A percentile compares a stretch with the other conserved stretches of the same genome.
phyloP scores from a whole-genome alignment of 2,329 filamentous ascomycete species.

The Aspergillus proliferans region DNA sequence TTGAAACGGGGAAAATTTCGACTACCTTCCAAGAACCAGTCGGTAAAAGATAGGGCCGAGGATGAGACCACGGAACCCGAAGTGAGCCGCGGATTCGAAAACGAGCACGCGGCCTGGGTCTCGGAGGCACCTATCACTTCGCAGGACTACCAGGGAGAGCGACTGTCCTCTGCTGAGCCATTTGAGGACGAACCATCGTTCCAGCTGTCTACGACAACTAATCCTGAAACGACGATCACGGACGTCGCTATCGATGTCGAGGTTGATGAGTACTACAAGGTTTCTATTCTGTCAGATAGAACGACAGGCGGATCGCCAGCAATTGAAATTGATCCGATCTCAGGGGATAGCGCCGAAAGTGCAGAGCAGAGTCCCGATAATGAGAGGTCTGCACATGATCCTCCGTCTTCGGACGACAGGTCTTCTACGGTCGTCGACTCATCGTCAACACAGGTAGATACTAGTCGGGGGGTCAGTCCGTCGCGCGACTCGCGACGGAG shows the following conservation, averaged over 20 bases:
- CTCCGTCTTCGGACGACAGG: not conserved
- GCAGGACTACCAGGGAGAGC: not conserved
- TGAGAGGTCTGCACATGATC: not conserved
- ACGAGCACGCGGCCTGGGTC: constrained; percentile 37
- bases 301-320: constrained; percentile 1
- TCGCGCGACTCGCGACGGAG: constrained; percentile 26
- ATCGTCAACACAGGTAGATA: not conserved
- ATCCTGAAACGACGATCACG: constrained; percentile 5
- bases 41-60: constrained; percentile 35
- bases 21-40: constrained; percentile 16
- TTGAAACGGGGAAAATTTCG: constrained; percentile 29
- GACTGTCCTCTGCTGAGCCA: constrained; percentile 2
- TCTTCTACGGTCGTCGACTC: not conserved
- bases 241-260: constrained; percentile 8
- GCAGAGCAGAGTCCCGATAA: not conserved
- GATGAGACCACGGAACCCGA: constrained; percentile 29
- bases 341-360: not conserved
- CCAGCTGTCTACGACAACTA: constrained; percentile 3
- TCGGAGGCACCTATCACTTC: constrained; percentile 38
- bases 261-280: constrained; percentile 13
- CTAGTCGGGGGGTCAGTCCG: constrained; percentile 7
- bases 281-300: constrained; percentile 8
- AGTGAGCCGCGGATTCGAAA: constrained; percentile 32
- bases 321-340: not conserved
- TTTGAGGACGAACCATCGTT: constrained; percentile 1